Conservation (phyloP, 108 stramenopile species). For the Cyclotella choctawhatcheeana region DNA sequence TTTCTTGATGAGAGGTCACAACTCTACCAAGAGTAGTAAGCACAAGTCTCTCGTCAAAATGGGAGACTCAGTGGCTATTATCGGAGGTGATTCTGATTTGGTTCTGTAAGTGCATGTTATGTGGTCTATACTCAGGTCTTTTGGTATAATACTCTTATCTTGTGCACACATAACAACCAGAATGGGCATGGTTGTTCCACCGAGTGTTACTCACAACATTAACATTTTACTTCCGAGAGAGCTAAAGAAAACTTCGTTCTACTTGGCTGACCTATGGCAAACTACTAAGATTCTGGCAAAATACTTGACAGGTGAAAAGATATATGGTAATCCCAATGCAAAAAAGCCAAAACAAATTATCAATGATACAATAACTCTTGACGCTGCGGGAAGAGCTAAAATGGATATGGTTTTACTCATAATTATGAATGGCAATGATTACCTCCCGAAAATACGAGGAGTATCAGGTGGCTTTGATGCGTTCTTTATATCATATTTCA, state of each 20-base stretch:
- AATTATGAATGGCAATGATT: conserved; percentile 92
- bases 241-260: conserved; percentile 30
- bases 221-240: conserved; percentile 71
- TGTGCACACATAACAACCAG: background rate
- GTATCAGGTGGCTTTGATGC: conserved; percentile 55
- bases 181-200: conserved; percentile 79
- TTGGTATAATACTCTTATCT: too few relatives aligned
- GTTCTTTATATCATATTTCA: conserved; percentile 55
- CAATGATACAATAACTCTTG: conserved; percentile 14
- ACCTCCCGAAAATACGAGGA: conserved; percentile 79
- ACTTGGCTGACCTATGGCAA: conserved; percentile 72
- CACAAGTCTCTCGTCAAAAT: conserved; percentile 28
- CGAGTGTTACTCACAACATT: conserved; percentile 78
- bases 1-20: conserved; percentile 63
- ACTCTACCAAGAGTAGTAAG: conserved; percentile 3
- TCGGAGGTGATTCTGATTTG: conserved; percentile 90
- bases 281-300: conserved; percentile 59
- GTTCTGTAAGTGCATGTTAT: conserved; percentile 48
- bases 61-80: conserved; percentile 71
- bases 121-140: too few relatives aligned
- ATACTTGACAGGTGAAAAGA: conserved; percentile 37
- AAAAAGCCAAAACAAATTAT: conserved; percentile 1
- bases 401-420: conserved; percentile 79
- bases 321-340: conserved; percentile 18
- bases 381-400: conserved; percentile 47